A percentile compares a stretch with the other conserved stretches of the same genome.
Conservation (phyloP, 805 yeast species). For the Sungouiella blattae region DNA sequence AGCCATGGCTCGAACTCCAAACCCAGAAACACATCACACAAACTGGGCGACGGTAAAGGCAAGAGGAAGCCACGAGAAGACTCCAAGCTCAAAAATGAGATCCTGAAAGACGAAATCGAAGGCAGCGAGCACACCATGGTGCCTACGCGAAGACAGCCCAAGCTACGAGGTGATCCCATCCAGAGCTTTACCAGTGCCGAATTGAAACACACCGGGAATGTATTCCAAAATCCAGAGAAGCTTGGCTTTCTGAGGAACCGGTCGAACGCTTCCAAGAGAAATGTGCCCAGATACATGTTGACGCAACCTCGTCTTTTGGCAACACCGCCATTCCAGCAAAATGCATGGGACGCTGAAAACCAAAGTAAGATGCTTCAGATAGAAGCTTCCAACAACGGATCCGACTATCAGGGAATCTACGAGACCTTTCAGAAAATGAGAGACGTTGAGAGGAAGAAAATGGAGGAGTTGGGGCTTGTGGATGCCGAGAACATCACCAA, state of each 20-base stretch:
- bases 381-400: conserved; percentile 42
- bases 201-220: conserved; percentile 23
- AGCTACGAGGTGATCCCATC: neutral
- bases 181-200: conserved; percentile 4
- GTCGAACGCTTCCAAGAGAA: conserved; percentile 16
- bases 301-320: conserved; percentile 33
- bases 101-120: neutral
- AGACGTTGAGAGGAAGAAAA: conserved; percentile 66
- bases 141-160: conserved; percentile 1
- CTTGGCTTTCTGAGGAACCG: conserved; percentile 25
- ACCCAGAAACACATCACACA: neutral
- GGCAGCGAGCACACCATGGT: conserved; percentile 1
- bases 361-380: conserved; percentile 56
- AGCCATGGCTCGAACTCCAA: neutral
- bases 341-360: conserved; percentile 73
- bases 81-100: neutral
- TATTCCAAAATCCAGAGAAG: conserved; percentile 26
- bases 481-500: conserved; percentile 84
- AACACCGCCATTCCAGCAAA: conserved; percentile 31
- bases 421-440: conserved; percentile 74
- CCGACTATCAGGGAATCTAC: conserved; percentile 68
- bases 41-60: neutral
- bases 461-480: conserved; percentile 80
- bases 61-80: neutral
- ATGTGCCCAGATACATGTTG: conserved; percentile 34